Evolutionary conservation across 306 rosid genomes (phyloP).

Genomic region (Quercus alba): DNA sequence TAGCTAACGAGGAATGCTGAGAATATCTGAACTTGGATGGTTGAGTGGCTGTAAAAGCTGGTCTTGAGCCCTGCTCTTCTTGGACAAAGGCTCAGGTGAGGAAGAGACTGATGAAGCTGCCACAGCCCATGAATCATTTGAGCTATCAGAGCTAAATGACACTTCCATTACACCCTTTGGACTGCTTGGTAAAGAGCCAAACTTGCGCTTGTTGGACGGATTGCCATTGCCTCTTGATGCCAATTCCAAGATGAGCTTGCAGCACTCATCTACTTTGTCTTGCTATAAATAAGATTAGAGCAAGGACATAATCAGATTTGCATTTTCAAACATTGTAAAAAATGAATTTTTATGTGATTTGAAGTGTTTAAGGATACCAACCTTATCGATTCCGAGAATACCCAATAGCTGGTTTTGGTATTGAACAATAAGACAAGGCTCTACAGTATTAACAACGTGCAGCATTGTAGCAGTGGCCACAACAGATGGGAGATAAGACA

Average conservation of each 20-base stretch:
- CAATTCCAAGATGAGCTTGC: slow-evolving; percentile 42
- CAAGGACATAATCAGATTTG: background rate
- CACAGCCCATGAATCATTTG: slow-evolving; percentile 72
- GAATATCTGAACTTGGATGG: slow-evolving; percentile 32
- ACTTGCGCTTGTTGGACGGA: slow-evolving; percentile 51
- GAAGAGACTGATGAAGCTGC: slow-evolving; percentile 54
- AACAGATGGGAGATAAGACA: slow-evolving; percentile 69
- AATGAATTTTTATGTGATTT: background rate
- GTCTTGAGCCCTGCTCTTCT: slow-evolving; percentile 52
- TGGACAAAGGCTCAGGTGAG: slow-evolving; percentile 62
- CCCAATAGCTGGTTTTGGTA: slow-evolving; percentile 57
- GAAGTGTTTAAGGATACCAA: slow-evolving; percentile 1
- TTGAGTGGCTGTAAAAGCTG: slow-evolving; percentile 27
- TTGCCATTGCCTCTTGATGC: slow-evolving; percentile 20
- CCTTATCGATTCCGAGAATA: slow-evolving; percentile 75
- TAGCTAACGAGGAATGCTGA: slow-evolving; percentile 34
- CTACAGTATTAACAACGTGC: slow-evolving; percentile 57
- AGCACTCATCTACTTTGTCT: slow-evolving; percentile 70
- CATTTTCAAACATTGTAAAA: background rate
- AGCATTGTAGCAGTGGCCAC: slow-evolving; percentile 78
- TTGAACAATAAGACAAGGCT: slow-evolving; percentile 52
- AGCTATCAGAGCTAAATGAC: slow-evolving; percentile 65
- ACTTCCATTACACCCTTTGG: slow-evolving; percentile 80
- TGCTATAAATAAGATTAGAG: slow-evolving; percentile 13
- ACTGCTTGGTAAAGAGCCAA: slow-evolving; percentile 57